Percentiles rank a stretch among this genome's conserved stretches.
Evolutionary conservation across 2,329 filamentous ascomycete genomes (phyloP).

Genomic region (Knufia fluminis): DNA sequence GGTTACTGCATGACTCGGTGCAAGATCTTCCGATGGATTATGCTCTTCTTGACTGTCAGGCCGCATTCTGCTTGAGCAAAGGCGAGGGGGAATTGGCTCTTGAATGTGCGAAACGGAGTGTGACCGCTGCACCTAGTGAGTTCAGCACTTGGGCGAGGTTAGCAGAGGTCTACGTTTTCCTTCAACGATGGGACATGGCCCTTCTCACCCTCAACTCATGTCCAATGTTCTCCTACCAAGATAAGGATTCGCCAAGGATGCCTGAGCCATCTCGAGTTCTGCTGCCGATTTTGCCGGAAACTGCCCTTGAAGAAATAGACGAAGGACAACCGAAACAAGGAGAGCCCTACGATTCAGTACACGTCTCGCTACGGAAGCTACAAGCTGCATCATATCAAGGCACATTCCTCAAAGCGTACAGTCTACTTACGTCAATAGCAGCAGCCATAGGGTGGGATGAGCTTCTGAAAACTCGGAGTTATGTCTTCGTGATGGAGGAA

Average conservation of each 20-base stretch:
- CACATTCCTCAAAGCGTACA: conserved; percentile 91
- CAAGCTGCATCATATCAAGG: conserved; percentile 86
- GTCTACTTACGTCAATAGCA: conserved; percentile 88
- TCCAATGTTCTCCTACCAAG: conserved; percentile 99
- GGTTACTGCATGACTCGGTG: conserved; percentile 76
- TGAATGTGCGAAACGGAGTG: conserved; percentile 87
- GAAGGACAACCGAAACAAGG: conserved; percentile 67
- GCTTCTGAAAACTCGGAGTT: conserved; percentile 84
- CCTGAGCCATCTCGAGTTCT: conserved; percentile 83
- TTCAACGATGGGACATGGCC: conserved; percentile 95
- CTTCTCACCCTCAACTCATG: conserved; percentile 94
- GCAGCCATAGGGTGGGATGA: conserved; percentile 97
- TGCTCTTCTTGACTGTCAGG: conserved; percentile 87
- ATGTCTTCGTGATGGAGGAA: conserved; percentile 99
- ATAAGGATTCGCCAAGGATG: conserved; percentile 92
- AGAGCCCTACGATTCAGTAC: conserved; percentile 73
- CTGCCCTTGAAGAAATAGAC: conserved; percentile 89
- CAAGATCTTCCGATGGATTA: conserved; percentile 96
- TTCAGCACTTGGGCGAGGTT: conserved; percentile 94
- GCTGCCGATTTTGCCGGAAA: conserved; percentile 79
- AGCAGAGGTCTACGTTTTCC: conserved; percentile 83
- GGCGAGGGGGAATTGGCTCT: conserved; percentile 78
- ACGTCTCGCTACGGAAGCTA: conserved; percentile 74
- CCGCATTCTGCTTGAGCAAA: conserved; percentile 83
- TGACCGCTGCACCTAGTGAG: conserved; percentile 90